Evolutionary conservation across 73 alveolate species (phyloP), one percentile per base, ranked within the genome.

Genomic region (Diophrys sp.): DNA sequence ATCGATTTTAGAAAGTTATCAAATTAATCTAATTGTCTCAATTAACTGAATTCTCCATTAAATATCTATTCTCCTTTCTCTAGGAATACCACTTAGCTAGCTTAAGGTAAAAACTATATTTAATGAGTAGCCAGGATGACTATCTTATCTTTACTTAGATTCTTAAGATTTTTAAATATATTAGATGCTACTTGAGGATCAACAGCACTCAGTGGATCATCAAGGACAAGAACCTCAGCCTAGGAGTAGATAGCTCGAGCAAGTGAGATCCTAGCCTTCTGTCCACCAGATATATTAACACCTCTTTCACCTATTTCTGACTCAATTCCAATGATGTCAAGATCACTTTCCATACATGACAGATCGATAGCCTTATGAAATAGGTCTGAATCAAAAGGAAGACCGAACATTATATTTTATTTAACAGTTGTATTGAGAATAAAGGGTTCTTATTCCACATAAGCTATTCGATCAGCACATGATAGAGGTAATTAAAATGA

Each of bases 291-390:
- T 33, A 89, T 56, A 79, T 90, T 89, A 28, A 87, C 67, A 14
- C 96, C 96, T 62, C 88, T 80, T 31, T 89, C 96, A 34, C 96
- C 96, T 14, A 89, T 89, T 67, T 56, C 70, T 14, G 96, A 69
- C 29, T 86, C 71, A 30, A 67, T 90, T 33, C 91, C 94, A 26
- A 70, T 69, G 27, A 71, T 53, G 55, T 87, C 30, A 14, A 87
- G 68, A 70, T 87, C 95, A 14, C 56, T 23, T 14, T 33, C 57
- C 66, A 87, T 56, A 44, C 86, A 76, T 2, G 89, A 32, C 29
- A 33, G 68, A 54, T 88, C 62, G 26, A 67, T 25, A 5, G 82
- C 91, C 34, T 62, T 23, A 1, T 84, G 76, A 73, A 81, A 87
- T 67, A 54, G 76, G 29, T 87, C 69, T 69, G 75, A 30, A 77